Percentiles rank a stretch among this genome's conserved stretches.
These are phyloP conservation scores for Pseudopithomyces maydicus DNA, from an alignment of 2,329 filamentous ascomycete species.

Conservation along the genomic window DNA sequence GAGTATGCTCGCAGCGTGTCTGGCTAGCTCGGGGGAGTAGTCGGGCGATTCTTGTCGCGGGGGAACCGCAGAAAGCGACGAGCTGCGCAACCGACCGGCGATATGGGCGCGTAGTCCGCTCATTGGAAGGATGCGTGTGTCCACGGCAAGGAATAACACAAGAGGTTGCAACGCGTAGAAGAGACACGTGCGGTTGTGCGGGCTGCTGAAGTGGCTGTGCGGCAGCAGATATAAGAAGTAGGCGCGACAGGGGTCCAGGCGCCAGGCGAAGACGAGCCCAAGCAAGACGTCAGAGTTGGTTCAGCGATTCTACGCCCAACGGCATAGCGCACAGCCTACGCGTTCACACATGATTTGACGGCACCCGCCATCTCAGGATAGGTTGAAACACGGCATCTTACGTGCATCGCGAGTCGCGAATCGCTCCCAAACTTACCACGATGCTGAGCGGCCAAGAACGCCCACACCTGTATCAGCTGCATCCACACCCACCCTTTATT, in stretches of 20 bases:
- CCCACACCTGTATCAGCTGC: no score
- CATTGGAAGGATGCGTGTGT: slow-evolving; percentile 27
- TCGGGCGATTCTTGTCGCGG: slow-evolving; percentile 52
- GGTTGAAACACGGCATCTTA: neutral
- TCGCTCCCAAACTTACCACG: no score
- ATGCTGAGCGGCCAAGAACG: no score
- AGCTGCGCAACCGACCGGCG: slow-evolving; percentile 45
- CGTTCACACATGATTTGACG: slow-evolving; percentile 18
- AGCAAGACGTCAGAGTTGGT: neutral
- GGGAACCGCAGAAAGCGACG: slow-evolving; percentile 54
- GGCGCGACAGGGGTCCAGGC: slow-evolving; percentile 1
- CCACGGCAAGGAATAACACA: neutral
- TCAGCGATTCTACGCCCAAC: neutral
- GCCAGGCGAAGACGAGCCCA: neutral
- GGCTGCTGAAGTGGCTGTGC: slow-evolving; percentile 10
- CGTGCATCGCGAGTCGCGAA: neutral
- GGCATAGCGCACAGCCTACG: slow-evolving; percentile 10
- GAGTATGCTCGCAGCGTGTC: slow-evolving; percentile 58
- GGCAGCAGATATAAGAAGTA: neutral
- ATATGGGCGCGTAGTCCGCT: slow-evolving; percentile 45
- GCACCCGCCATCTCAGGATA: neutral
- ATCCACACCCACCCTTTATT: no score
- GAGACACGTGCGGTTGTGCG: neutral
- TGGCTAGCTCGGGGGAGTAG: slow-evolving; percentile 55
- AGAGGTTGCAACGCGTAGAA: slow-evolving; percentile 5